Evolutionary conservation across 2,329 filamentous ascomycete genomes (phyloP), one percentile per base, ranked within the genome.

Genomic region (Talaromyces piceae): DNA sequence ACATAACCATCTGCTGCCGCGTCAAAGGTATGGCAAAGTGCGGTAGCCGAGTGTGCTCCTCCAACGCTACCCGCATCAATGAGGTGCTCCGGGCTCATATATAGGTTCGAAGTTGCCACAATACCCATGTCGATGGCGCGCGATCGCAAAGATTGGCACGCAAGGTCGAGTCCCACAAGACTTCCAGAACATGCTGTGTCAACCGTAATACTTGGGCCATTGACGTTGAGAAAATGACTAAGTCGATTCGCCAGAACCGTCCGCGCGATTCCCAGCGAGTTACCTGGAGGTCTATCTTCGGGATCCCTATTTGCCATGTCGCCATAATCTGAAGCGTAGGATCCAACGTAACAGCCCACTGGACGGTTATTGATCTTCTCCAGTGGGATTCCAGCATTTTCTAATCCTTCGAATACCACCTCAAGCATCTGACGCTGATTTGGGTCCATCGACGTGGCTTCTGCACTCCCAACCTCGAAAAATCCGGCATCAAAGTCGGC

Each of bases 21-120:
- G 57, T 73, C 70, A 64, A 68, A 76, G 63, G 70, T 77, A 46
- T 72, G 73, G 11, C 74, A 80, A 31, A 73, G 69, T 2, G 77
- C 77, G 0, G 73, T 72, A 22, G 78, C 73, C 1, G 76, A 78
- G 13, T 82, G 73, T 39, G 79, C 62, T 20, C 11, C 12, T 23
- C 37, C 37, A 3, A 23, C 20, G 16, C 37, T 31, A 58, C 73
- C 47, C 2, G 27, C 18, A 16, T 50, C 41, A 23, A 69, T 60
- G 37, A 61, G 67, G 45, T 63, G 61, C 8, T 63, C 58, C 0
- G 65, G 65, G 9, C 57, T 60, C 2, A 69, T 44, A n/a, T 62
- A 55, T 1, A 63, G 47, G 20, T 61, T 61, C 2, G 57, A 30
- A 1, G 58, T 59, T 9, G 53, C 52, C 9, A 55, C 58, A 20